Evolutionary conservation across 768 basidiomycete species (phyloP), one percentile per base, ranked within the genome.

Genomic region (Nidularia sp.): DNA sequence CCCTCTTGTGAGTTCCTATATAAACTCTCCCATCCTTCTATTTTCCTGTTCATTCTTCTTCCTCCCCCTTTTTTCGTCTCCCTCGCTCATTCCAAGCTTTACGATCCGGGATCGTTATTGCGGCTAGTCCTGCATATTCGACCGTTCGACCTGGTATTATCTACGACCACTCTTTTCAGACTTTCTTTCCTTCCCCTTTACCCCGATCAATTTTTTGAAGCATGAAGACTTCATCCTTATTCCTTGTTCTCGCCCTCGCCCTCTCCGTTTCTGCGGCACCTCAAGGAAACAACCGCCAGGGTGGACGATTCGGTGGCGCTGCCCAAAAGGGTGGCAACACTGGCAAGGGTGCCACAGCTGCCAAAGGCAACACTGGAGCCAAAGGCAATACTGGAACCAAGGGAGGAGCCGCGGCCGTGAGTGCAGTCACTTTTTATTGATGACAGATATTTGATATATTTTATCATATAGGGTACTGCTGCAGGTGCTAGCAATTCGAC

Each of bases 141-240:
- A 39, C 44, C 8, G 7, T 18, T 45, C 22, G 44, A 45, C 44
- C 44, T 45, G 44, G 44, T 45, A 18, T 25, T 45, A 6, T 22
- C 18, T 56, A 52, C 53, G 57, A 52, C 53, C 65, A 54, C 55
- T 62, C 53, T 53, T 57, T 56, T 47, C 47, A 45, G 50, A 54
- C 53, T 57, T 56, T 56, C 61, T 56, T 57, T 60, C 56, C 53
- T 57, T 54, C 48, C 51, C 49, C 55, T 7, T 22, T 25, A 6
- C 8, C 18, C 44, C 44, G 8, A 39, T n/a, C 36, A 7, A 50
- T 51, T 57, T 52, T 49, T 57, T 57, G 54, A 57, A 63, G 48
- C 42, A 70, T 69, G 69, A 70, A 66, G 67, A 58, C 60, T 51
- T 55, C 66, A 29, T 54, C 61, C n/a, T 33, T 68, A 49, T 44